A percentile compares a stretch with the other conserved stretches of the same genome.
Conservation (phyloP, 192 early-diverging fungal species). For the Rhizoclosmatium globosum region DNA sequence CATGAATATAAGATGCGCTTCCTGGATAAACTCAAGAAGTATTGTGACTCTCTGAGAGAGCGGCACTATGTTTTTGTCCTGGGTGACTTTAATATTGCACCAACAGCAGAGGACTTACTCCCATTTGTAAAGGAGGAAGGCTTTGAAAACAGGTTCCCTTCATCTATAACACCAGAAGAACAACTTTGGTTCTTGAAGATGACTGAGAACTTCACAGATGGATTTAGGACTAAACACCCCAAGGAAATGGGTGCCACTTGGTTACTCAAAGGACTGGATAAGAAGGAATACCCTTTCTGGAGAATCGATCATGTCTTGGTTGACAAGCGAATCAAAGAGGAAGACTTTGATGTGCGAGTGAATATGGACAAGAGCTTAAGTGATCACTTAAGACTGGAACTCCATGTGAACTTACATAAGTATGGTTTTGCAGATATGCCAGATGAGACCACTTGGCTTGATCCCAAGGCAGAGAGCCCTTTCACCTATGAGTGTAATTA, state of each 20-base stretch:
- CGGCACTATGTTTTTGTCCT: neutral
- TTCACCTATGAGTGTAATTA: neutral
- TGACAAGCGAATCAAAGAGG: neutral
- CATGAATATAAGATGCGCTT: constrained; percentile 18
- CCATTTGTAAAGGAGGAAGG: neutral
- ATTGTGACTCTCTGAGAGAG: neutral
- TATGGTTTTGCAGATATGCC: neutral
- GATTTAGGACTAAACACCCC: constrained; percentile 7
- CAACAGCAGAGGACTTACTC: neutral
- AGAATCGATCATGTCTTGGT: constrained; percentile 14
- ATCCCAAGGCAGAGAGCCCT: neutral
- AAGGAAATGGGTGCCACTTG: constrained; percentile 1
- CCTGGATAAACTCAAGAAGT: neutral
- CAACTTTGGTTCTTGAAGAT: neutral
- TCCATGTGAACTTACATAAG: neutral
- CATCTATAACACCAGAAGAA: neutral
- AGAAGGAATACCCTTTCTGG: constrained; percentile 19
- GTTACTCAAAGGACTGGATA: neutral
- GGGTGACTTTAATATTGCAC: constrained; percentile 27
- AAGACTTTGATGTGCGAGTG: neutral
- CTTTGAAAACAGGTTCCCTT: neutral
- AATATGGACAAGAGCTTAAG: neutral
- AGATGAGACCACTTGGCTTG: neutral
- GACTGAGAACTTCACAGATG: constrained; percentile 11
- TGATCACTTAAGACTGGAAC: neutral